Conservation (phyloP, 768 basidiomycete genomes). For the Lactarius hatsudake region DNA sequence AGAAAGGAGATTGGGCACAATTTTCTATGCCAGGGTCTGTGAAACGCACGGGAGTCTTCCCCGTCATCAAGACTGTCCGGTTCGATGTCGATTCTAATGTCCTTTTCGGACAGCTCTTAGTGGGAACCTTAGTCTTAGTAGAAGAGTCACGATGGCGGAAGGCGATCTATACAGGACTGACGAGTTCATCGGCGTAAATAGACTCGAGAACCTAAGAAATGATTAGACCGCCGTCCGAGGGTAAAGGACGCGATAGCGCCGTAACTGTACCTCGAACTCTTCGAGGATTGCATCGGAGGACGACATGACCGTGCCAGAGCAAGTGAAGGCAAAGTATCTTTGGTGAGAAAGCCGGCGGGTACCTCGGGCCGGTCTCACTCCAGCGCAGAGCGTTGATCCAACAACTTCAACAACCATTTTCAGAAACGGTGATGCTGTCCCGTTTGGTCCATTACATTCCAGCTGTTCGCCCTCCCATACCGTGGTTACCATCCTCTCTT, state of each 20-base stretch:
- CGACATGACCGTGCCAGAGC: slow-evolving; percentile 59
- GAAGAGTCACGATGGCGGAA: slow-evolving; percentile 32
- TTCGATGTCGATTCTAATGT: slow-evolving; percentile 82
- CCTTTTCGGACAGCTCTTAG: slow-evolving; percentile 81
- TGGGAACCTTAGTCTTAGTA: slow-evolving; percentile 44
- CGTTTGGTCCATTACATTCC: slow-evolving; percentile 1
- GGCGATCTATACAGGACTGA: slow-evolving; percentile 60
- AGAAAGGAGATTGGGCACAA: slow-evolving; percentile 9
- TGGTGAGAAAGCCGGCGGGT: not conserved
- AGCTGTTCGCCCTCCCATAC: not conserved
- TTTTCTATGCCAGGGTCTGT: not conserved
- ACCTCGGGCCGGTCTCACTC: slow-evolving; percentile 7
- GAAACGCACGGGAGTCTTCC: slow-evolving; percentile 51
- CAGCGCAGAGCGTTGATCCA: not conserved
- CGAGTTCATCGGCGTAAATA: slow-evolving; percentile 92
- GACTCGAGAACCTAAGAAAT: slow-evolving; percentile 80
- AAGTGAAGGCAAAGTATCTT: not conserved
- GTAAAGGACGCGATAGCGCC: slow-evolving; percentile 19
- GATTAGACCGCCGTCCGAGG: slow-evolving; percentile 21
- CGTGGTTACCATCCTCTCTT: not conserved
- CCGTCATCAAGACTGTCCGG: slow-evolving; percentile 75
- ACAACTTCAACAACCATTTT: not conserved
- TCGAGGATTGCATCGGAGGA: slow-evolving; percentile 69
- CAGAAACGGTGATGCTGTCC: slow-evolving; percentile 17
- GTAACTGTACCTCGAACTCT: slow-evolving; percentile 75